Conservation (phyloP, 805 yeast genomes). For the Spathaspora boniae region DNA sequence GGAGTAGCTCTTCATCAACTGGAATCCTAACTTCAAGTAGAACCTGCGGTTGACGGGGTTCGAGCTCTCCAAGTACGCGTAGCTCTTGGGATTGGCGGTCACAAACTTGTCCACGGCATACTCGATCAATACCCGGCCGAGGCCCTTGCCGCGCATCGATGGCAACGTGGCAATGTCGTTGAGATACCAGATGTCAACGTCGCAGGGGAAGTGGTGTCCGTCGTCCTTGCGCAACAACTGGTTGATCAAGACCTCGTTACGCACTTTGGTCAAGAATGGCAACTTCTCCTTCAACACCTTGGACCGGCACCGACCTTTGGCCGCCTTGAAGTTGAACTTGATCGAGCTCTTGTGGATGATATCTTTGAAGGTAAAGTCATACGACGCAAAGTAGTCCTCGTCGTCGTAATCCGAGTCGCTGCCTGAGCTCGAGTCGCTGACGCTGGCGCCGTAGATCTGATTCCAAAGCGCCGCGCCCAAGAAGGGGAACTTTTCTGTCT, state of each 20-base stretch:
- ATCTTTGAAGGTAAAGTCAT: conserved; percentile 18
- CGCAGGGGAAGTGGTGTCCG: conserved; percentile 23
- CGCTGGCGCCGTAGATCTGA: conserved; percentile 12
- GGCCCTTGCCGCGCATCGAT: conserved; percentile 56
- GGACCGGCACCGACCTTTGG: conserved; percentile 39
- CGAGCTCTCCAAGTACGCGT: conserved; percentile 53
- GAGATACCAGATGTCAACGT: conserved; percentile 47
- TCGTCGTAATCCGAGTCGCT: conserved; percentile 19
- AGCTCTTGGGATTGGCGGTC: conserved; percentile 21
- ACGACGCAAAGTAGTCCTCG: conserved; percentile 19
- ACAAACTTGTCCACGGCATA: conserved; percentile 47
- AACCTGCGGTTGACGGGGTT: conserved; percentile 51
- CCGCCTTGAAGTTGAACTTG: conserved; percentile 36
- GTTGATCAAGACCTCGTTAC: conserved; percentile 42
- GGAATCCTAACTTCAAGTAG: conserved; percentile 53
- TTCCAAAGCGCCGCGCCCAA: conserved; percentile 53
- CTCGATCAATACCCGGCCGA: conserved; percentile 50
- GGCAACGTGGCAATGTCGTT: conserved; percentile 58
- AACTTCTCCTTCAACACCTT: conserved; percentile 50
- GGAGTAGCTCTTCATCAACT: conserved; percentile 26
- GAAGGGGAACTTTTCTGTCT: conserved; percentile 37
- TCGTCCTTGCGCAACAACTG: conserved; percentile 23
- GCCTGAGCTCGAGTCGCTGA: conserved; percentile 7
- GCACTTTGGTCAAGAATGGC: conserved; percentile 42
- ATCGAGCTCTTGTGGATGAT: conserved; percentile 29